Conservation (phyloP, 2,329 filamentous ascomycete species). For the Aspergillaceae sp. region DNA sequence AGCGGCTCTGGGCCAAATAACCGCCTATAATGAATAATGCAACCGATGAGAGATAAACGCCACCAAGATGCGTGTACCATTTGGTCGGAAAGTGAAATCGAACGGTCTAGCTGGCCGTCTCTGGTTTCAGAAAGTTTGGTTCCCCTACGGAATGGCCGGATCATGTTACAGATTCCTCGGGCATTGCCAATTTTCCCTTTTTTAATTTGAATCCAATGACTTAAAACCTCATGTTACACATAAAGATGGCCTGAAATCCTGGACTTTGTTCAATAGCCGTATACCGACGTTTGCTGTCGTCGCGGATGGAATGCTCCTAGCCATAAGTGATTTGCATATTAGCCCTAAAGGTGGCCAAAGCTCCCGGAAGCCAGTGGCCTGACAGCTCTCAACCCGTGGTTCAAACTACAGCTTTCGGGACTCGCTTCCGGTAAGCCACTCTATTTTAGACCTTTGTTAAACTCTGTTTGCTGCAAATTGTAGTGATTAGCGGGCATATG, state of each 20-base stretch:
- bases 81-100: neutral
- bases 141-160: neutral
- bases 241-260: too few relatives aligned
- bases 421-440: neutral
- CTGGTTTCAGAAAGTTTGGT: neutral
- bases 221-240: too few relatives aligned
- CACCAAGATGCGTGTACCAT: too few relatives aligned
- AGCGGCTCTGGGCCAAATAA: too few relatives aligned
- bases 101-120: neutral
- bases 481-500: conserved; percentile 1
- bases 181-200: neutral
- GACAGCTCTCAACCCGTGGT: neutral
- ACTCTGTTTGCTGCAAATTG: neutral
- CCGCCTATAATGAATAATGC: too few relatives aligned
- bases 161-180: neutral
- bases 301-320: too few relatives aligned
- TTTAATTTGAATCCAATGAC: neutral
- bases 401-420: conserved; percentile 1
- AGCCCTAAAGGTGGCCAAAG: too few relatives aligned
- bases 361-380: neutral
- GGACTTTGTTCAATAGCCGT: too few relatives aligned
- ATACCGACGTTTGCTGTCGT: too few relatives aligned
- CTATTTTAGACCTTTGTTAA: neutral
- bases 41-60: too few relatives aligned
- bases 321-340: too few relatives aligned